phyloP scores from a whole-genome alignment of 495 filamentous ascomycete genomes.

The Cairneyella variabilis region DNA sequence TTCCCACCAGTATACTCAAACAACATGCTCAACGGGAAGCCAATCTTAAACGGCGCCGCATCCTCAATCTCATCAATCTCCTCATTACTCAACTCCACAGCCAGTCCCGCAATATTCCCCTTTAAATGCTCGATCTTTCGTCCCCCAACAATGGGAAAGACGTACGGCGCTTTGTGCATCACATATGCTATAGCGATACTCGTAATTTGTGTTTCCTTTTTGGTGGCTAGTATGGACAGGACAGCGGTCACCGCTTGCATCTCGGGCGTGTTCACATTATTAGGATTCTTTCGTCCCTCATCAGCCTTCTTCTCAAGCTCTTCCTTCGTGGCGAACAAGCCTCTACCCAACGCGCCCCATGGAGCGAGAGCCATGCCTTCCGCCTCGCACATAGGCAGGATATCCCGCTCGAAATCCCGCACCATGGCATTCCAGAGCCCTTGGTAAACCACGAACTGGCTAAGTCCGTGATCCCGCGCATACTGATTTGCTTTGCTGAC shows the following conservation, averaged over 20 bases:
- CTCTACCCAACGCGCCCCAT: constrained; percentile 58
- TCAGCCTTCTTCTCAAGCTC: constrained; percentile 26
- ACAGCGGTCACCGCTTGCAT: constrained; percentile 37
- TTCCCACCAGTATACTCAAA: too few species aligned
- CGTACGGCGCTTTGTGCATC: constrained; percentile 65
- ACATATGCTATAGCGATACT: constrained; percentile 70
- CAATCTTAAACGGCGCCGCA: constrained; percentile 55
- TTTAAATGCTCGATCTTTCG: constrained; percentile 55
- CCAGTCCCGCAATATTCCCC: constrained; percentile 61
- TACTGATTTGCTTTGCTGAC: constrained; percentile 66
- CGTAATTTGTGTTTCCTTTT: constrained; percentile 45
- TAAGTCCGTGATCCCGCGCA: constrained; percentile 57
- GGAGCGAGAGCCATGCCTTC: constrained; percentile 68
- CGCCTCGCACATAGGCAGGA: constrained; percentile 57
- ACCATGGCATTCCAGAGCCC: constrained; percentile 54
- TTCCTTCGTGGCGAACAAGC: constrained; percentile 52
- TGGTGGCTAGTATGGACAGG: constrained; percentile 53
- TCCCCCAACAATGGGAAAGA: constrained; percentile 69
- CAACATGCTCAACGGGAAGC: too few species aligned
- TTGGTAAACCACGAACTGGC: constrained; percentile 63
- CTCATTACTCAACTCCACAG: constrained; percentile 47
- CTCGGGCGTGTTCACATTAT: constrained; percentile 31
- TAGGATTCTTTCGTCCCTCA: constrained; percentile 25
- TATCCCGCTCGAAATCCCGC: constrained; percentile 66
- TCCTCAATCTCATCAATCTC: constrained; percentile 62